A percentile compares a stretch with the other conserved stretches of the same genome.
Evolutionary conservation across 495 filamentous ascomycete genomes (phyloP).

Genomic region (Aspergillus nanangensis): DNA sequence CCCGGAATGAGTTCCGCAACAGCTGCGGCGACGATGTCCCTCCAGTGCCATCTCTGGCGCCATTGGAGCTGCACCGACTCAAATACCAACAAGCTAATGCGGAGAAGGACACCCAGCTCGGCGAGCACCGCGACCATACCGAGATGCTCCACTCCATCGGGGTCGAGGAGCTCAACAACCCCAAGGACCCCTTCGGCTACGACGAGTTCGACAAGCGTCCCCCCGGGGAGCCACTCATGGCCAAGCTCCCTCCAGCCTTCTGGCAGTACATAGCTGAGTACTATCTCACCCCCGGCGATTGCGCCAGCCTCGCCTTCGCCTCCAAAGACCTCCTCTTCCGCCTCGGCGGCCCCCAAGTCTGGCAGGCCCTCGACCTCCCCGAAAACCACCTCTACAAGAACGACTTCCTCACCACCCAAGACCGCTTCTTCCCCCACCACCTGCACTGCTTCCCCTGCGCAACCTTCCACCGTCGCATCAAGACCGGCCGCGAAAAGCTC

Average conservation of each 20-base stretch:
- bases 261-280: conserved; percentile 36
- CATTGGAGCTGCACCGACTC: conserved; percentile 33
- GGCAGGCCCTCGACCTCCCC: conserved; percentile 26
- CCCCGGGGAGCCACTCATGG: conserved; percentile 40
- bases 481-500: conserved; percentile 45
- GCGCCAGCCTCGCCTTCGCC: conserved; percentile 43
- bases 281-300: conserved; percentile 38
- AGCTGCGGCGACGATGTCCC: conserved; percentile 25
- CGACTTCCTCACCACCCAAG: conserved; percentile 43
- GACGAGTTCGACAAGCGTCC: conserved; percentile 20
- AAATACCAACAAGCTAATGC: conserved; percentile 31
- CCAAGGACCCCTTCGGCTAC: conserved; percentile 15
- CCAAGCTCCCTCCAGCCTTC: conserved; percentile 35
- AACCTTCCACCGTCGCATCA: conserved; percentile 44
- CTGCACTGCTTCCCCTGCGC: conserved; percentile 55
- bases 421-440: conserved; percentile 42
- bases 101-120: conserved; percentile 41
- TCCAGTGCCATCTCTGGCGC: conserved; percentile 32
- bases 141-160: conserved; percentile 44
- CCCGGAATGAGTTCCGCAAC: conserved; percentile 21
- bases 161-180: conserved; percentile 32
- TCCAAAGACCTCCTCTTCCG: conserved; percentile 39
- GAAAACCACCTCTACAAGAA: conserved; percentile 34
- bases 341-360: conserved; percentile 35
- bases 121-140: conserved; percentile 45